A percentile compares a stretch with the other conserved stretches of the same genome.
phyloP scores from a whole-genome alignment of 164 flowering plant genomes.

The Liriodendron chinense region DNA sequence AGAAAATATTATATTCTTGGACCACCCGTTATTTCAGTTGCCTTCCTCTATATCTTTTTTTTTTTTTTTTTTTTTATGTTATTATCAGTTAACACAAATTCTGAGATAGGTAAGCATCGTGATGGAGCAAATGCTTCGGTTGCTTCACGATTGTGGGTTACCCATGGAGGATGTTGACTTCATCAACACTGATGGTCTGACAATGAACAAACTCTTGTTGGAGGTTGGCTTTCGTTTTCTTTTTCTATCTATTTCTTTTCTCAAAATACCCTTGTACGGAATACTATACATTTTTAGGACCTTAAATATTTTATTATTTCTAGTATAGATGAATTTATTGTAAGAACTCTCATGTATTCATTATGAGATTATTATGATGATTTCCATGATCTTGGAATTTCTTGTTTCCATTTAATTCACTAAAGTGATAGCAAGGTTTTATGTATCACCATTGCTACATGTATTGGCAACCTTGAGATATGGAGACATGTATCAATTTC shows the following conservation, averaged over 20 bases:
- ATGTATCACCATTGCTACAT: too few species aligned
- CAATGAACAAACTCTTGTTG: conserved; percentile 82
- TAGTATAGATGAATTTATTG: too few species aligned
- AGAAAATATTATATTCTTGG: not conserved
- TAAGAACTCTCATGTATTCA: too few species aligned
- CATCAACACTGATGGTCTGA: conserved; percentile 87
- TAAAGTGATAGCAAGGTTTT: too few species aligned
- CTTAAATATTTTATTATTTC: not conserved
- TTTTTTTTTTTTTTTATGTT: too few species aligned
- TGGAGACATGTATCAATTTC: too few species aligned
- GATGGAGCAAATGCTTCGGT: conserved; percentile 95
- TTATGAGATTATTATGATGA: too few species aligned
- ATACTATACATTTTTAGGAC: not conserved
- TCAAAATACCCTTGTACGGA: not conserved
- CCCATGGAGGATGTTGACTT: conserved; percentile 85
- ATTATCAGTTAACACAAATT: conserved; percentile 5
- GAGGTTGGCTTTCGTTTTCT: conserved; percentile 46
- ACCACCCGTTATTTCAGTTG: not conserved
- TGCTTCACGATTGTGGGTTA: conserved; percentile 86
- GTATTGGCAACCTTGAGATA: too few species aligned
- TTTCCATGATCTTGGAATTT: too few species aligned
- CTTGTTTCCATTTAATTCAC: too few species aligned
- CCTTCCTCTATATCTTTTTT: not conserved
- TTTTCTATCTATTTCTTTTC: not conserved
- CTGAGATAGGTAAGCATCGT: conserved; percentile 75